Percentiles rank a stretch among this genome's conserved stretches.
phyloP scores from a whole-genome alignment of 176 grass and related monocot species.

The Miscanthus lutarioriparius region DNA sequence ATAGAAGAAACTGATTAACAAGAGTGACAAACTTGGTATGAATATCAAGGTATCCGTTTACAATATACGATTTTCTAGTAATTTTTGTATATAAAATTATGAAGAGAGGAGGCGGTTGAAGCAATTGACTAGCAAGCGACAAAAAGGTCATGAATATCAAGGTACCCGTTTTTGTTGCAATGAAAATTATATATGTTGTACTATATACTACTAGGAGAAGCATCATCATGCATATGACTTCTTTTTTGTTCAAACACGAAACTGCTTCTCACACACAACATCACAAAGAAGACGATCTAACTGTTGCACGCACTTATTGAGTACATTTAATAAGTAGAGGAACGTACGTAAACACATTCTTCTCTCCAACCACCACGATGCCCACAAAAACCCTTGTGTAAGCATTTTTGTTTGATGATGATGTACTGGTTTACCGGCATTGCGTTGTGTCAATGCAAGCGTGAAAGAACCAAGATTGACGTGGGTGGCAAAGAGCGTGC shows the following conservation, averaged over 20 bases:
- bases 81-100: background rate
- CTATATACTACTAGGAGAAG: background rate
- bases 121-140: background rate
- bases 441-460: background rate
- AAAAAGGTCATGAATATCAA: background rate
- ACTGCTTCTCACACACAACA: background rate
- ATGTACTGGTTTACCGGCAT: background rate
- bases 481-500: background rate
- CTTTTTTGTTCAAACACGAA: background rate
- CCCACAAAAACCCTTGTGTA: background rate
- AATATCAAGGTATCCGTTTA: background rate
- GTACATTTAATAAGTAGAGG: background rate
- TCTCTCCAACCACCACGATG: background rate
- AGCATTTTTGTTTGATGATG: conserved; percentile 19
- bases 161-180: background rate
- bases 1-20: background rate
- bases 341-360: background rate
- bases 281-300: background rate
- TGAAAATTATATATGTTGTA: background rate
- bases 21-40: background rate
- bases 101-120: background rate
- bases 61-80: background rate
- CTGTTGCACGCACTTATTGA: background rate
- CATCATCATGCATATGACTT: background rate
- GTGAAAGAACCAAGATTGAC: background rate